Base-by-base conservation (phyloP, 148 eudicot genomes). In the Bassia scoparia region DNA sequence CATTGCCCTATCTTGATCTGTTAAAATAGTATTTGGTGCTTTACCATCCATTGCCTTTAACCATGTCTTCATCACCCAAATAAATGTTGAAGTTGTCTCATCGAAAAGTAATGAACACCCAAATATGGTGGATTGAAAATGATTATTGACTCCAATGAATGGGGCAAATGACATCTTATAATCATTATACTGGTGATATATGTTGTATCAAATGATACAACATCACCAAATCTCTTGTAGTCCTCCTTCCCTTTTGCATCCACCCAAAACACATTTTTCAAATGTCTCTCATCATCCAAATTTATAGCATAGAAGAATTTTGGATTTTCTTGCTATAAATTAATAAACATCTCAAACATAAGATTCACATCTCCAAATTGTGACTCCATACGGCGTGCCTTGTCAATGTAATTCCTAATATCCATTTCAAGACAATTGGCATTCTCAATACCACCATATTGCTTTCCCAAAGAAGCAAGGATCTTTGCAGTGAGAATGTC, bases 151-250 rank as follows among this genome's bases (percentile, higher is more conserved):
- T 3, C 41, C 41, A 3, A 37, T 21, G 43, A 67, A 67, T 61
- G 63, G 60, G 11, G 59, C 26, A 37, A 72, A 72, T 6, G 75
- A 67, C 75, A 58, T 31, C 34, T 59, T 54, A 35, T 24, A 72
- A 23, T 65, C n/a, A n/a, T n/a, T n/a, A n/a, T 48, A 46, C 64
- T 74, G 20, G 70, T 74, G 43, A 63, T 52, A 26, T 74, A 74
- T 37, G 54, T 73, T 9, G 76, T 60, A 27, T 73, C 68, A 48
- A 74, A 74, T 6, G 48, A 35, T 16, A 30, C n/a, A 15, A 74
- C 76, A 62, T 74, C 69, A 0, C 68, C 34, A 48, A 26, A 63
- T 4, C 0, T 15, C 17, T 44, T 29, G 21, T 63, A 74, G 11
- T 65, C 59, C 14, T 37, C 23, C 6, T 37, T 13, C 2, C 59